Conservation (phyloP, 352 stramenopile genomes). For the Phytophthora ramorum region DNA sequence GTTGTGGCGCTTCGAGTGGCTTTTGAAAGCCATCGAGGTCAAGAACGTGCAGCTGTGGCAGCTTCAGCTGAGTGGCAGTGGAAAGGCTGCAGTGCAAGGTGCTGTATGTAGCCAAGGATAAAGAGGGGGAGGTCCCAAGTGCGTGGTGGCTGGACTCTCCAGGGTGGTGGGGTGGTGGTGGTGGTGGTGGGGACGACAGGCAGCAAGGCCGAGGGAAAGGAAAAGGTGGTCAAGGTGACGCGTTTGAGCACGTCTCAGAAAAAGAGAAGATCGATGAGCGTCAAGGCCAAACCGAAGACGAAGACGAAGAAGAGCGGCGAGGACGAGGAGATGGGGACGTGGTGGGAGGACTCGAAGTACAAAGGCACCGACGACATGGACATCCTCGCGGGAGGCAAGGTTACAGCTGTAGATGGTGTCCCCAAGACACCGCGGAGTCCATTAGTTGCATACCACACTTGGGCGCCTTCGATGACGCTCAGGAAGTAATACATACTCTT, state of each 20-base stretch:
- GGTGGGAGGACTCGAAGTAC: too few relatives aligned
- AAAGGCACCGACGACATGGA: too few relatives aligned
- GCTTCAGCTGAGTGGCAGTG: constrained; percentile 33
- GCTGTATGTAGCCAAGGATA: neutral
- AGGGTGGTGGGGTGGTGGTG: too few relatives aligned
- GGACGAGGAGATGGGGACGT: too few relatives aligned
- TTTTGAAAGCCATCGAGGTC: constrained; percentile 78
- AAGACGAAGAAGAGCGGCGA: too few relatives aligned
- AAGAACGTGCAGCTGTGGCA: constrained; percentile 74
- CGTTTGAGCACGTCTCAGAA: constrained; percentile 33
- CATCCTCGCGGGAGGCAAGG: too few relatives aligned
- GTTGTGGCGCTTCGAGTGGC: constrained; percentile 84
- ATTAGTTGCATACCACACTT: constrained; percentile 49
- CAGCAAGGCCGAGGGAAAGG: constrained; percentile 27
- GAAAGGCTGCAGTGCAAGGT: constrained; percentile 6
- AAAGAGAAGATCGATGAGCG: constrained; percentile 21
- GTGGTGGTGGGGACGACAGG: constrained; percentile 63
- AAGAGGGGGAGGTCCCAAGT: constrained; percentile 31
- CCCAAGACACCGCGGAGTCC: too few relatives aligned
- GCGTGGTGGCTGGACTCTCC: too few relatives aligned
- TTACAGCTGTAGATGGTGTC: too few relatives aligned
- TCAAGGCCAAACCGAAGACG: constrained; percentile 1
- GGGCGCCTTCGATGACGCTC: constrained; percentile 32
- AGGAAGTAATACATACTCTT: constrained; percentile 25
- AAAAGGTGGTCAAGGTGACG: constrained; percentile 27